phyloP scores from a whole-genome alignment of 179 eudicot species.

The Amaranthus tricolor region DNA sequence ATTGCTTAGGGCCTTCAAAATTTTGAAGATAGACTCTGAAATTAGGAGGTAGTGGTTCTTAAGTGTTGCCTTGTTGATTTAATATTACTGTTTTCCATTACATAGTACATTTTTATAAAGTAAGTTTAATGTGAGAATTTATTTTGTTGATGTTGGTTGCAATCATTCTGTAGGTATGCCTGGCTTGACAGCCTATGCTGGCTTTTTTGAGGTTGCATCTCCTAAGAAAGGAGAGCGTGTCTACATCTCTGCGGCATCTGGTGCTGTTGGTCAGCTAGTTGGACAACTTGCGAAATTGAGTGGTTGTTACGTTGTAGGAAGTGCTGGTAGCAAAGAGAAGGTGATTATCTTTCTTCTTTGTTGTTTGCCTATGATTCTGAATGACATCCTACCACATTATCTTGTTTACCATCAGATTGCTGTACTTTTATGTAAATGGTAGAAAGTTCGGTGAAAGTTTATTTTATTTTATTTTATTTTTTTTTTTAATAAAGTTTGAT shows the following conservation, averaged over 20 bases:
- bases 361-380: background rate
- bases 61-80: background rate
- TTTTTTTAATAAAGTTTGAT: background rate
- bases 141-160: background rate
- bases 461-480: background rate
- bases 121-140: too few species aligned
- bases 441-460: background rate
- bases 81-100: background rate
- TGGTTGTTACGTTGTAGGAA: conserved; percentile 75
- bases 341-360: conserved; percentile 18
- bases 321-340: conserved; percentile 66
- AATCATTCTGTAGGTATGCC: conserved; percentile 41
- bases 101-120: background rate
- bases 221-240: conserved; percentile 54
- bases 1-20: too few species aligned
- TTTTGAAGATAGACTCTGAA: too few species aligned
- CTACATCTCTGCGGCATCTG: conserved; percentile 49
- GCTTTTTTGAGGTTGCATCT: conserved; percentile 46
- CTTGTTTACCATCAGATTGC: background rate
- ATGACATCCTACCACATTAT: background rate
- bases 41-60: too few species aligned
- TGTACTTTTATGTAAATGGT: background rate
- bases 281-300: conserved; percentile 61
- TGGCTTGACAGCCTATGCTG: conserved; percentile 55
- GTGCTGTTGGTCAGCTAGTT: conserved; percentile 59